Evolutionary conservation across 306 rosid genomes (phyloP).

Genomic region (Elaeagnus macrophylla): DNA sequence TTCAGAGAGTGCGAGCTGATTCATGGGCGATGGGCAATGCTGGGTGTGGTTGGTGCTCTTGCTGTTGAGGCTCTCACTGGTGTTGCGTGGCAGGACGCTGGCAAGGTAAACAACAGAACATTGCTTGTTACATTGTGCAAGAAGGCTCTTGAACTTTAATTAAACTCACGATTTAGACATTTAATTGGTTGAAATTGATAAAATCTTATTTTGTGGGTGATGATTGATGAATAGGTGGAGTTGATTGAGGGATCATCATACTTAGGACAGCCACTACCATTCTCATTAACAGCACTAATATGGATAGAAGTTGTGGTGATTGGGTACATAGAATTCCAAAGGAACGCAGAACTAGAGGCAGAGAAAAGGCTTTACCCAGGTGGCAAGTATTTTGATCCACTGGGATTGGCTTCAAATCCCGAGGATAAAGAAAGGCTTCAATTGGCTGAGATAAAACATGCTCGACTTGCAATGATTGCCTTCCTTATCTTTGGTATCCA

Average conservation of each 20-base stretch:
- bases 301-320: slow-evolving; percentile 73
- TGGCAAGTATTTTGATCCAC: slow-evolving; percentile 65
- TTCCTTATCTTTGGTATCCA: slow-evolving; percentile 67
- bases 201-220: neutral
- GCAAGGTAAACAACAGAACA: slow-evolving; percentile 40
- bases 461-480: slow-evolving; percentile 66
- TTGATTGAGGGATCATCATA: slow-evolving; percentile 69
- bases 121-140: too few relatives aligned
- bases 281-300: slow-evolving; percentile 50
- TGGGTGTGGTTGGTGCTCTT: slow-evolving; percentile 72
- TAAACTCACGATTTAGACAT: too few relatives aligned
- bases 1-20: slow-evolving; percentile 73
- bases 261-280: slow-evolving; percentile 67
- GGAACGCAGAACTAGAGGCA: slow-evolving; percentile 73
- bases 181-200: neutral
- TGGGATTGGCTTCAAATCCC: slow-evolving; percentile 52
- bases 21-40: slow-evolving; percentile 86
- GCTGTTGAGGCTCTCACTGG: slow-evolving; percentile 71
- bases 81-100: slow-evolving; percentile 84
- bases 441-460: slow-evolving; percentile 74
- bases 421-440: slow-evolving; percentile 64
- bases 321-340: slow-evolving; percentile 73
- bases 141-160: too few relatives aligned
- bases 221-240: slow-evolving; percentile 53
- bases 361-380: slow-evolving; percentile 78